Percentiles rank a stretch among this genome's conserved stretches.
Evolutionary conservation across 495 filamentous ascomycete genomes (phyloP).

Genomic region (Xylaria sp.): DNA sequence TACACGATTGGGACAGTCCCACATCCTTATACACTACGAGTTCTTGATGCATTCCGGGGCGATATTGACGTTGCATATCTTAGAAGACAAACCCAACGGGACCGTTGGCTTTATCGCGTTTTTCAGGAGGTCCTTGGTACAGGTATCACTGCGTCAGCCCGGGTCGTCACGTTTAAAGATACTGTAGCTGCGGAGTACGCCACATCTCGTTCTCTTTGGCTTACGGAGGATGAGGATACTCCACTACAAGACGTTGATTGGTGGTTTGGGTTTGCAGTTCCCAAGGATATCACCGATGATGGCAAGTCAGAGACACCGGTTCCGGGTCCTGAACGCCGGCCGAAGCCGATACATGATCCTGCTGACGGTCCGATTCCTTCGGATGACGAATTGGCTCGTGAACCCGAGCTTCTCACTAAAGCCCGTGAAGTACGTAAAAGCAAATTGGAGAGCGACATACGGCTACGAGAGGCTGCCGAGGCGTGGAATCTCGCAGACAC

Average conservation of each 20-base stretch:
- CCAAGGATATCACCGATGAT: conserved; percentile 59
- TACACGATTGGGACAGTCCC: conserved; percentile 89
- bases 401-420: conserved; percentile 68
- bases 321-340: conserved; percentile 49
- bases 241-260: conserved; percentile 77
- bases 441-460: conserved; percentile 43
- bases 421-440: conserved; percentile 62
- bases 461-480: conserved; percentile 71
- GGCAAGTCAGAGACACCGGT: conserved; percentile 61
- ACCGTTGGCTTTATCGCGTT: conserved; percentile 77
- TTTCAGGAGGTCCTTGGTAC: conserved; percentile 73
- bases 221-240: conserved; percentile 71
- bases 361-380: conserved; percentile 57
- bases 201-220: conserved; percentile 71
- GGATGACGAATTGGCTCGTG: conserved; percentile 56
- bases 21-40: conserved; percentile 83
- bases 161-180: conserved; percentile 81
- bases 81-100: conserved; percentile 77
- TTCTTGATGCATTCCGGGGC: conserved; percentile 58
- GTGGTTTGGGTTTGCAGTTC: conserved; percentile 85
- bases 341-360: conserved; percentile 45
- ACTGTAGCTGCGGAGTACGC: conserved; percentile 71
- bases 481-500: conserved; percentile 94
- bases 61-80: conserved; percentile 70
- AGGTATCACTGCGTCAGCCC: conserved; percentile 63